These are phyloP conservation scores for Eutrema heterophyllum DNA, from an alignment of 345 rosid genomes.

Conservation along the genomic window DNA sequence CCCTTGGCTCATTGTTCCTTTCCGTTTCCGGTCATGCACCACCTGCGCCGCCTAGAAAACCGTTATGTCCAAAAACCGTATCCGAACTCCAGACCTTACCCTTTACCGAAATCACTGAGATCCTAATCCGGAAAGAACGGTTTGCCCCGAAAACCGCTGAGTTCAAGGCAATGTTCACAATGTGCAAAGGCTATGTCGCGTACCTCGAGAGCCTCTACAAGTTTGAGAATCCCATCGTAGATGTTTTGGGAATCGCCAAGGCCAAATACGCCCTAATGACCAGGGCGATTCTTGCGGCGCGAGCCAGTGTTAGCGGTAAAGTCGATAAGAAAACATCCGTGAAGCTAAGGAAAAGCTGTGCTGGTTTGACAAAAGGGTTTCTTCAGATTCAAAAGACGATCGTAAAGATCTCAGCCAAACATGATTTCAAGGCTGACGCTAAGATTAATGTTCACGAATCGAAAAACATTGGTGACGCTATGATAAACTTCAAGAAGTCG, in stretches of 20 bases:
- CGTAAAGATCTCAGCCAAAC: slow-evolving; percentile 18
- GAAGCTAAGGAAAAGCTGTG: neutral
- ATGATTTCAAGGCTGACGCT: slow-evolving; percentile 16
- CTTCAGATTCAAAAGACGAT: neutral
- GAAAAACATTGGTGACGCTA: neutral
- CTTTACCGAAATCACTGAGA: slow-evolving; percentile 2
- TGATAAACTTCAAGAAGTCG: neutral
- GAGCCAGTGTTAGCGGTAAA: slow-evolving; percentile 8
- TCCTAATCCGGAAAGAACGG: slow-evolving; percentile 6
- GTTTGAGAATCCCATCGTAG: slow-evolving; percentile 13
- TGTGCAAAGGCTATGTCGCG: slow-evolving; percentile 16
- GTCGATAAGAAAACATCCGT: slow-evolving; percentile 7
- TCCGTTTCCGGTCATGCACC: slow-evolving; percentile 1
- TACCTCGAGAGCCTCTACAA: slow-evolving; percentile 20
- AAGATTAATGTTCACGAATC: neutral
- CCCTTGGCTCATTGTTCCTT: slow-evolving; percentile 13
- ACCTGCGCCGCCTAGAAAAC: neutral
- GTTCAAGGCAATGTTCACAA: slow-evolving; percentile 23
- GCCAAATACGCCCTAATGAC: slow-evolving; percentile 3
- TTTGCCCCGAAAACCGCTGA: neutral
- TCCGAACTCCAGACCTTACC: slow-evolving; percentile 19
- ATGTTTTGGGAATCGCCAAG: slow-evolving; percentile 20
- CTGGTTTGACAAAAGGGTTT: slow-evolving; percentile 10
- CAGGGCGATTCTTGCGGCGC: neutral
- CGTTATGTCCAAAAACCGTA: neutral